Evolutionary conservation across 2,329 filamentous ascomycete genomes (phyloP), one percentile per base, ranked within the genome.

Genomic region (Cryphonectria parasitica): DNA sequence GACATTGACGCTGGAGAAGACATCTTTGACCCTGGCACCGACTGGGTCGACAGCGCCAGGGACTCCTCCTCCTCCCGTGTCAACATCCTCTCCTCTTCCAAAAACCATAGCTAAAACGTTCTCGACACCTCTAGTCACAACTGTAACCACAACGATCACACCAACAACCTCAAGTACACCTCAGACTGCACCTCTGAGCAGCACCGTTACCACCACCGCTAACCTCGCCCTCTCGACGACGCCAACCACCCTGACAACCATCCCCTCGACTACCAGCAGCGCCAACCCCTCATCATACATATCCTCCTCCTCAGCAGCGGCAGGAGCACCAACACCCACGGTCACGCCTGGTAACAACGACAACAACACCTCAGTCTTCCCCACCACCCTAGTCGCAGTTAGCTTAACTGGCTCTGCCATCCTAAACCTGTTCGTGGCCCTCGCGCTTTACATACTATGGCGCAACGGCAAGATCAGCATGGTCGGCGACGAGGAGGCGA

Each of bases 41-140:
- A n/a, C 34, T 13, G 58, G 39, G 56, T 36, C 56, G 56, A 31
- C 28, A 6, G 72, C 73, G n/a, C 64, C 74, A 15, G 62, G 73
- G 66, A 72, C 69, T 7, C 72, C 63, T n/a, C 15, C 22, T 45
- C 36, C 54, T 15, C 54, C 68, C 22, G 6, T 36, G 10, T 11
- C 39, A 10, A 28, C 31, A 22, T 56, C 64, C 19, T 56, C 49
- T 66, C 2, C 49, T 22, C 22, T 22, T 19, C 43, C 7, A 2
- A 19, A 49, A 34, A 34, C 39, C 7, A 52, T 36, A 43, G n/a
- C 64, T 22, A 8, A 41, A 4, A 28, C 22, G 8, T 15, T 22
- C 49, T 43, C 64, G 13, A 17, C 3, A 2, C 13, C 49, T 28
- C 49, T 25, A 3, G 31, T 41, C 15, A 17, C 22, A 3, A n/a